These are phyloP conservation scores for Blastomyces silverae DNA, from an alignment of 2,329 filamentous ascomycete genomes.

Conservation along the genomic window DNA sequence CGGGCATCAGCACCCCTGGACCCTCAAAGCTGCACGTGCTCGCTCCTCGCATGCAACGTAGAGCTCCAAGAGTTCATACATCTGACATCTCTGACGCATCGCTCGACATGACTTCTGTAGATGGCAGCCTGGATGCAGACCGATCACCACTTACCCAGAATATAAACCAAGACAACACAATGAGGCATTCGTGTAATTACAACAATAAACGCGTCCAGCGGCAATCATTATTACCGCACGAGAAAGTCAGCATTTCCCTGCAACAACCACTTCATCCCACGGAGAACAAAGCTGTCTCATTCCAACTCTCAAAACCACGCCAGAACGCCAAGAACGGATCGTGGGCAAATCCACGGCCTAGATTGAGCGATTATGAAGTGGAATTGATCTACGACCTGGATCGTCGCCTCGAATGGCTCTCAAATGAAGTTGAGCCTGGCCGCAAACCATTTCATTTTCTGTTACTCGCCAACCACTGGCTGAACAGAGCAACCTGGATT, in stretches of 20 bases:
- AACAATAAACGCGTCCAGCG: background rate
- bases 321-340: background rate
- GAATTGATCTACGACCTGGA: conserved; percentile 32
- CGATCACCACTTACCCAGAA: conserved; percentile 3
- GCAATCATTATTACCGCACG: background rate
- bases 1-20: background rate
- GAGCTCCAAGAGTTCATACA: background rate
- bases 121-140: background rate
- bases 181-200: background rate
- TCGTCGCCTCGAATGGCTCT: conserved; percentile 36
- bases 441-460: conserved; percentile 38
- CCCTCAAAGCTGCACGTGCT: background rate
- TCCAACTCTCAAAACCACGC: background rate
- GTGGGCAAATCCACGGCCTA: conserved; percentile 11
- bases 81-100: background rate
- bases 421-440: conserved; percentile 35
- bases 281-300: conserved; percentile 7
- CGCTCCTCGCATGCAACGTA: background rate
- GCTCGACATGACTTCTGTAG: background rate
- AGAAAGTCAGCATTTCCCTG: too few relatives aligned
- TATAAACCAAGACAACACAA: background rate
- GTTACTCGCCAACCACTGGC: conserved; percentile 38
- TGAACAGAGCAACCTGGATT: conserved; percentile 38
- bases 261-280: background rate
- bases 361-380: conserved; percentile 34